Evolutionary conservation across 164 flowering plant species (phyloP).

Genomic region (Tetracentron sinense): DNA sequence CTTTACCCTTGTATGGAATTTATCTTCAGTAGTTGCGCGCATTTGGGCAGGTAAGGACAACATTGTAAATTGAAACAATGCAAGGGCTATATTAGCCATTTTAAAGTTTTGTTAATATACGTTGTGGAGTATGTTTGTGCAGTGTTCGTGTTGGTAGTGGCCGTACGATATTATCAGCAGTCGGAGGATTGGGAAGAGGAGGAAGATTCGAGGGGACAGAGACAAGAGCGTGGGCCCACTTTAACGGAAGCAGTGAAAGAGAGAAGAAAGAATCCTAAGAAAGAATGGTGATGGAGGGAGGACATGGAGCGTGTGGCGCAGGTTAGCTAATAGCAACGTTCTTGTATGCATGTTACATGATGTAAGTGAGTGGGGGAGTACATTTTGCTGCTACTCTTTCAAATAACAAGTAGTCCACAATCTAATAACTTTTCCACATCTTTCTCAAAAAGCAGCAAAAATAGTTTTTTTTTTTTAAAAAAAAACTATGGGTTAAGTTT

Average conservation of each 20-base stretch:
- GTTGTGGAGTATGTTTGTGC: constrained; percentile 21
- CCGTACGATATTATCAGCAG: constrained; percentile 61
- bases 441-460: too few relatives aligned
- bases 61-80: background rate
- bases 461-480: too few relatives aligned
- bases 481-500: too few relatives aligned
- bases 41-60: constrained; percentile 68
- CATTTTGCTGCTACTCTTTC: too few relatives aligned
- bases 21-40: constrained; percentile 71
- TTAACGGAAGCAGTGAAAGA: constrained; percentile 18
- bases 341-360: background rate
- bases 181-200: constrained; percentile 29
- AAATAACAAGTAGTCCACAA: too few relatives aligned
- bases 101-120: background rate
- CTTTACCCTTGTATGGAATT: constrained; percentile 76
- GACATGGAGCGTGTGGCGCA: background rate
- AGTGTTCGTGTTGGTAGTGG: constrained; percentile 69
- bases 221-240: constrained; percentile 21
- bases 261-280: constrained; percentile 28
- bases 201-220: constrained; percentile 13
- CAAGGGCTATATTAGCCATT: background rate
- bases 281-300: too few relatives aligned
- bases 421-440: too few relatives aligned
- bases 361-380: background rate
- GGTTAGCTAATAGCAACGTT: background rate